Evolutionary conservation across 2,329 filamentous ascomycete species (phyloP).

Genomic region (Onygenales sp.): DNA sequence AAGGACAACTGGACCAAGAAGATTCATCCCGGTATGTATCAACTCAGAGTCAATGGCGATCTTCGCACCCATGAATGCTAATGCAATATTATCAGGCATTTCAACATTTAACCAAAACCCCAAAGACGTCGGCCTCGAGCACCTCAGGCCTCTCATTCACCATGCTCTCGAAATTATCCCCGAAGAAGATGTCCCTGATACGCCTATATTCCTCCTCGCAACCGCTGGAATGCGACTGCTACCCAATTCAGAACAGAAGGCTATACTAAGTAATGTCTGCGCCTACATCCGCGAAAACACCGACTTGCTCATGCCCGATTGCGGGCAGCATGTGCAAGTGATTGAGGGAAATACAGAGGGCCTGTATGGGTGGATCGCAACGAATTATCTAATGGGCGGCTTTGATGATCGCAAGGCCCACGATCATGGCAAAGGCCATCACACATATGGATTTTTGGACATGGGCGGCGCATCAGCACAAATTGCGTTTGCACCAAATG

Average conservation of each 20-base stretch:
- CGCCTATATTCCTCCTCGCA: slow-evolving; percentile 88
- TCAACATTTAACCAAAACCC: slow-evolving; percentile 79
- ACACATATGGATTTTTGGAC: slow-evolving; percentile 94
- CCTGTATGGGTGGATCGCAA: slow-evolving; percentile 92
- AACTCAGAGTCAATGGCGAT: neutral
- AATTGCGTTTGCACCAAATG: slow-evolving; percentile 93
- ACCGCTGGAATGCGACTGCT: slow-evolving; percentile 92
- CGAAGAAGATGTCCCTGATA: slow-evolving; percentile 63
- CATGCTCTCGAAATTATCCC: slow-evolving; percentile 77
- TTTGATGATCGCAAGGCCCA: slow-evolving; percentile 72
- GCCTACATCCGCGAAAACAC: slow-evolving; percentile 69
- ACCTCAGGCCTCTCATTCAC: slow-evolving; percentile 68
- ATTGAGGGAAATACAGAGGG: slow-evolving; percentile 94
- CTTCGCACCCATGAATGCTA: neutral
- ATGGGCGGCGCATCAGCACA: slow-evolving; percentile 98
- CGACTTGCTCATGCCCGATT: slow-evolving; percentile 80
- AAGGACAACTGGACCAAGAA: slow-evolving; percentile 88
- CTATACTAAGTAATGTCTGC: slow-evolving; percentile 70
- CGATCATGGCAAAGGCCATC: slow-evolving; percentile 74
- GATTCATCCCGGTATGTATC: slow-evolving; percentile 65
- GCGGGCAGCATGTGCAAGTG: slow-evolving; percentile 78
- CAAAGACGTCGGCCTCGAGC: slow-evolving; percentile 66
- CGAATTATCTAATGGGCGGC: slow-evolving; percentile 87
- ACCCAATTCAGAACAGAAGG: slow-evolving; percentile 59
- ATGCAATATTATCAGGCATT: slow-evolving; percentile 43